Evolutionary conservation across 257 asterid species (phyloP).

Genomic region (Solanum clarkiae): DNA sequence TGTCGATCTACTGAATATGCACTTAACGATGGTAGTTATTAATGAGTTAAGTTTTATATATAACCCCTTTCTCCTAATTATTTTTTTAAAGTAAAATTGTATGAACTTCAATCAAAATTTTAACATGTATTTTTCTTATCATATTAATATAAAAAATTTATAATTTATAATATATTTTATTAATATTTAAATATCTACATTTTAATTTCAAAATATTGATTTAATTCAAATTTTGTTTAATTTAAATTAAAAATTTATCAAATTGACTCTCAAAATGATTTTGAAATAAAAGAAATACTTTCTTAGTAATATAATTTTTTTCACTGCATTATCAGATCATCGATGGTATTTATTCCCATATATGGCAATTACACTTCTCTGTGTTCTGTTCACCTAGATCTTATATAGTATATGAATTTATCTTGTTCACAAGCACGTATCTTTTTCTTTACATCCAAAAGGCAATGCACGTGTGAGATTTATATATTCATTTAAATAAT

Average conservation of each 20-base stretch:
- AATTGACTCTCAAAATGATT: not conserved
- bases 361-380: not conserved
- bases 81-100: too few relatives aligned
- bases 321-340: not conserved
- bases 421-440: not conserved
- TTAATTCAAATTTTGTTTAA: not conserved
- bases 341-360: not conserved
- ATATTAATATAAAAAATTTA: too few relatives aligned
- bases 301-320: not conserved
- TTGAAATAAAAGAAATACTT: not conserved
- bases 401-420: not conserved
- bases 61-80: too few relatives aligned
- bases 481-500: not conserved
- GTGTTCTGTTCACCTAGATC: not conserved
- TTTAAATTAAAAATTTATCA: not conserved
- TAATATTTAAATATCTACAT: too few relatives aligned
- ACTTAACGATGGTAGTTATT: not conserved
- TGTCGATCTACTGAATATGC: not conserved
- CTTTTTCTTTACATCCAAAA: not conserved
- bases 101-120: too few relatives aligned
- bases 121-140: too few relatives aligned
- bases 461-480: not conserved
- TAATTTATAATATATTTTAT: too few relatives aligned
- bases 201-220: not conserved
- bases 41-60: too few relatives aligned